A percentile compares a stretch with the other conserved stretches of the same genome.
Evolutionary conservation across 768 basidiomycete species (phyloP).

Genomic region (Mycena olivaceomarginata): DNA sequence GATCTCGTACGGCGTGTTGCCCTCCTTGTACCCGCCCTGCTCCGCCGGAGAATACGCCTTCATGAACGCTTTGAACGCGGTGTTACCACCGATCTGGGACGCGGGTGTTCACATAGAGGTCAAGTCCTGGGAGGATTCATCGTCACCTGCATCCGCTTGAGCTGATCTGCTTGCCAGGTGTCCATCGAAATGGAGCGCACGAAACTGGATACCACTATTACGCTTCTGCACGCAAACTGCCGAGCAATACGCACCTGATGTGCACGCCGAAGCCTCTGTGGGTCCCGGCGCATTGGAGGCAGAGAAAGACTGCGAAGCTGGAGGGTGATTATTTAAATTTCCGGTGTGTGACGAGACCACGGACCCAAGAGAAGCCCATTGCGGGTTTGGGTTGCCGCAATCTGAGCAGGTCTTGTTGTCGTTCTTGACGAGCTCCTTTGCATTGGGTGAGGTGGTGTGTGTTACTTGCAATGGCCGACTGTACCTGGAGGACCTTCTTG

Average conservation of each 20-base stretch:
- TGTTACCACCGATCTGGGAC: conserved; percentile 90
- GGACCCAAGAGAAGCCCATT: conserved; percentile 93
- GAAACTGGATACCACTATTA: conserved; percentile 72
- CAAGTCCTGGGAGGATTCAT: conserved; percentile 16
- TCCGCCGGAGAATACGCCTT: conserved; percentile 79
- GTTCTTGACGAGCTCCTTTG: conserved; percentile 77
- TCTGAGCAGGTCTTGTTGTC: conserved; percentile 90
- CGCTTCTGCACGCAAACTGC: conserved; percentile 42
- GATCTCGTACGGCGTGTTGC: conserved; percentile 79
- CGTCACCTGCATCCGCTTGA: conserved; percentile 90
- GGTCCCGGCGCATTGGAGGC: conserved; percentile 90
- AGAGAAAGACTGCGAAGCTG: conserved; percentile 93
- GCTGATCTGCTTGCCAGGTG: conserved; percentile 94
- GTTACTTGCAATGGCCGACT: no score
- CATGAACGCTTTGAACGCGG: conserved; percentile 87
- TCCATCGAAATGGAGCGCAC: conserved; percentile 98
- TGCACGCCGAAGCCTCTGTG: conserved; percentile 97
- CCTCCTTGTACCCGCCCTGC: conserved; percentile 81
- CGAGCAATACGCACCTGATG: conserved; percentile 73
- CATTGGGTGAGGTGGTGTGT: no score
- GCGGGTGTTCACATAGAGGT: conserved; percentile 35
- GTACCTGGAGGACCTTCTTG: conserved; percentile 76
- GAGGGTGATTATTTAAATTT: conserved; percentile 31
- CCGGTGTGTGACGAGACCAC: conserved; percentile 32
- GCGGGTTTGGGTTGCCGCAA: conserved; percentile 93